Evolutionary conservation across 148 eudicot genomes (phyloP), one percentile per base, ranked within the genome.

Genomic region (Fagopyrum tataricum): DNA sequence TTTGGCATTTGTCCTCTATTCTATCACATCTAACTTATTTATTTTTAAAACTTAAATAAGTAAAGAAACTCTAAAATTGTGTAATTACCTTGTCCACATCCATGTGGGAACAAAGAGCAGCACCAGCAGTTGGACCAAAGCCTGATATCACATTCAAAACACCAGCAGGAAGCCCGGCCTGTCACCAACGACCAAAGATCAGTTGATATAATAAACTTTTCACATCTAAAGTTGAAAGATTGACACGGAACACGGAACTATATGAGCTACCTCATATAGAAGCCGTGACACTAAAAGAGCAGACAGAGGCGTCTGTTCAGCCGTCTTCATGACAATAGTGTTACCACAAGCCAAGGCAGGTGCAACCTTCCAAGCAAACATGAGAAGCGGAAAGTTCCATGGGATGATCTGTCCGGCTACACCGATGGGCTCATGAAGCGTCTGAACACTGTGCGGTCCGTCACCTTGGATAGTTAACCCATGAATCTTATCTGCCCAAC

Each of bases 151-250:
- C 79, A 79, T 89, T 91, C 52, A 91, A 18, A 51, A 85, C 97
- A 62, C 97, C 94, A 0, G 78, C 79, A 55, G 97, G 97, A 82
- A 91, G 88, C 46, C 97, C 97, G 59, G 97, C 95, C 97, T 91
- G 77, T 76, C 23, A 78, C 43, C 4, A 71, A 43, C 48, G 31
- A 64, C 12, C 41, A 51, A 23, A n/a, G n/a, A n/a, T n/a, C n/a
- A n/a, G n/a, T n/a, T n/a, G n/a, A n/a, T n/a, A n/a, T n/a, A n/a
- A n/a, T n/a, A n/a, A n/a, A 20, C 26, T 13, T 74, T 39, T 4
- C 14, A 11, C 15, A 41, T 12, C 15, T 17, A 67, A 67, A 4
- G n/a, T 23, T 66, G 1, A 2, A 40, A 68, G 31, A 1, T 68
- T 17, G 48, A n/a, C 24, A 15, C 5, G n/a, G 12, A 13, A 13